Evolutionary conservation across 805 yeast genomes (phyloP).

Genomic region (Ogataea zsoltii): DNA sequence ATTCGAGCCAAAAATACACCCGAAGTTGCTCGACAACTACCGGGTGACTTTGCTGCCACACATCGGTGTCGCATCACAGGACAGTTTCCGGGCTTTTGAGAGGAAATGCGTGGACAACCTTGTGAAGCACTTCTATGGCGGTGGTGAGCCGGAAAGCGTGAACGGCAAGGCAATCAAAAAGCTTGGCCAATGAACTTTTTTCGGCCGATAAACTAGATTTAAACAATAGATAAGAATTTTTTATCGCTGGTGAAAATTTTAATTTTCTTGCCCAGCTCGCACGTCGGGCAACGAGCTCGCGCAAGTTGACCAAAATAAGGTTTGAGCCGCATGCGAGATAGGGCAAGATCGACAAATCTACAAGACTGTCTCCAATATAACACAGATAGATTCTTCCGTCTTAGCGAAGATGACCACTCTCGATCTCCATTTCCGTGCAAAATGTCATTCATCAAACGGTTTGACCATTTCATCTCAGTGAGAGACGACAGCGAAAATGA

Average conservation of each 20-base stretch:
- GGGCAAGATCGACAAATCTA: too few relatives aligned
- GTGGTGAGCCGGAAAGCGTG: constrained; percentile 33
- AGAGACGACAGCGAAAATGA: constrained; percentile 28
- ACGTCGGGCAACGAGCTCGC: neutral
- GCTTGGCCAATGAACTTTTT: too few relatives aligned
- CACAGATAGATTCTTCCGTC: too few relatives aligned
- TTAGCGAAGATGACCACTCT: too few relatives aligned
- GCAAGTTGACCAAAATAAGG: neutral
- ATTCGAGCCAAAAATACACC: constrained; percentile 41
- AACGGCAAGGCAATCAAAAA: constrained; percentile 17
- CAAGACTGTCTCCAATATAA: too few relatives aligned
- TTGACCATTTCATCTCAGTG: constrained; percentile 22
- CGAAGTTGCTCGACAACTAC: constrained; percentile 35
- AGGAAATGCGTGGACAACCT: constrained; percentile 39
- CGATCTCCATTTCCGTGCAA: neutral
- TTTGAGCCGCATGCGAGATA: neutral
- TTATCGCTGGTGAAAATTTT: too few relatives aligned
- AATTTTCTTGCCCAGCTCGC: neutral
- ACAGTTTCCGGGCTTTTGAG: constrained; percentile 40
- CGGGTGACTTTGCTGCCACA: constrained; percentile 41
- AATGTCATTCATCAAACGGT: constrained; percentile 30
- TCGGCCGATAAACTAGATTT: neutral
- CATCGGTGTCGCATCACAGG: constrained; percentile 37
- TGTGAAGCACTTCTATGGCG: constrained; percentile 37
- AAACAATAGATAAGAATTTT: neutral